Evolutionary conservation across 805 yeast genomes (phyloP).

Genomic region (Ogataea salicorniae): DNA sequence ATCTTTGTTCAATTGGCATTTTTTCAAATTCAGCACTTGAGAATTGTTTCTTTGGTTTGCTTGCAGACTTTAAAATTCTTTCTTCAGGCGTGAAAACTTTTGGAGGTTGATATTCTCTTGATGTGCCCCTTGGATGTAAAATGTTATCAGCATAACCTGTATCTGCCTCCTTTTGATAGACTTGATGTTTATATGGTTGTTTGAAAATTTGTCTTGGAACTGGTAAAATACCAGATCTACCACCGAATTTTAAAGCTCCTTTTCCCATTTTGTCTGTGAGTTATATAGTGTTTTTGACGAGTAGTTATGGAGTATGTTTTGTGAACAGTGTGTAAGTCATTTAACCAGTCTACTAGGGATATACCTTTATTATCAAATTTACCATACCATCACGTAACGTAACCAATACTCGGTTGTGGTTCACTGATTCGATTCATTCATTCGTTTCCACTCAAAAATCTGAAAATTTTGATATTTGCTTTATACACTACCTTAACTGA

Average conservation of each 20-base stretch:
- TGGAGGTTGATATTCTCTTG: conserved; percentile 50
- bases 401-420: too few relatives aligned
- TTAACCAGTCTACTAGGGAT: too few relatives aligned
- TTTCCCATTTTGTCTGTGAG: conserved; percentile 36
- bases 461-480: too few relatives aligned
- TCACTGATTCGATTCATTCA: too few relatives aligned
- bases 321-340: too few relatives aligned
- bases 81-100: conserved; percentile 55
- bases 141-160: conserved; percentile 71
- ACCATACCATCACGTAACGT: too few relatives aligned
- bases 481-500: too few relatives aligned
- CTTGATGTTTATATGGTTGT: conserved; percentile 52
- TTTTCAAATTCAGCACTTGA: conserved; percentile 29
- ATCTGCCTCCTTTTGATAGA: conserved; percentile 42
- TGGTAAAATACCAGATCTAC: conserved; percentile 82
- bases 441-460: too few relatives aligned
- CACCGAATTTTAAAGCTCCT: conserved; percentile 46
- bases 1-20: conserved; percentile 36
- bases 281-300: neutral
- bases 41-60: conserved; percentile 35
- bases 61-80: conserved; percentile 50
- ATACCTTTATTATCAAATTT: too few relatives aligned
- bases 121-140: conserved; percentile 59
- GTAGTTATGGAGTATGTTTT: too few relatives aligned
- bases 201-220: conserved; percentile 70